Evolutionary conservation across 169 alveolate genomes (phyloP), one percentile per base, ranked within the genome.

Genomic region (Cryptosporidium xiaoi): DNA sequence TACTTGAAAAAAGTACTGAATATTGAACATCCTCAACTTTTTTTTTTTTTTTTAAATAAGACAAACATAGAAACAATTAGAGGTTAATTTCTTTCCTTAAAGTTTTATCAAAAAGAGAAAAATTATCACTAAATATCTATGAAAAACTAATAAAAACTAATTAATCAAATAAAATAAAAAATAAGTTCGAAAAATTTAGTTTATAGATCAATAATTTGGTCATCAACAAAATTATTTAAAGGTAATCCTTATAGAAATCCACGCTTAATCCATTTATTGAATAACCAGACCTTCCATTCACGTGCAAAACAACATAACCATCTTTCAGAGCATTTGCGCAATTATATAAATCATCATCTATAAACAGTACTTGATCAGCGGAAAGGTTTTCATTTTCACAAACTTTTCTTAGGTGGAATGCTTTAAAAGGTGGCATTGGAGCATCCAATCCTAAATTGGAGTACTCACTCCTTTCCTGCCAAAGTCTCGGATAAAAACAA

Each of bases 401-500:
- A 18, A 77, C 87, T 20, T 77, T 24, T 4, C 33, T 27, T 46
- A 77, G 44, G 29, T 77, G 87, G 56, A 44, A 77, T 40, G 58
- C 40, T 29, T 77, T 77, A 12, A 10, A 56, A 60, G 51, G 71
- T 15, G 87, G 87, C 87, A 77, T 77, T 58, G 87, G 77, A 27
- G 27, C 8, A 46, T 40, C n/a, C 65, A 77, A 62, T 6, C 71
- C 71, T 31, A 77, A 18, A 40, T 50, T n/a, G 16, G 71, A 62
- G 36, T 60, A 77, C 7, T 8, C 46, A 44, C 16, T 27, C 16
- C 7, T 7, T 24, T 33, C 48, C 56, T 77, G 69, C 87, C 87
- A 77, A 27, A 77, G 34, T n/a, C 56, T 77, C n/a, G 87, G 87
- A 62, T 77, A 60, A 24, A 27, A 77, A 24, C 87, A 77, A 44